Percentiles rank a stretch among this genome's conserved stretches.
Evolutionary conservation across 805 yeast genomes (phyloP).

Genomic region (Candida ovalis): DNA sequence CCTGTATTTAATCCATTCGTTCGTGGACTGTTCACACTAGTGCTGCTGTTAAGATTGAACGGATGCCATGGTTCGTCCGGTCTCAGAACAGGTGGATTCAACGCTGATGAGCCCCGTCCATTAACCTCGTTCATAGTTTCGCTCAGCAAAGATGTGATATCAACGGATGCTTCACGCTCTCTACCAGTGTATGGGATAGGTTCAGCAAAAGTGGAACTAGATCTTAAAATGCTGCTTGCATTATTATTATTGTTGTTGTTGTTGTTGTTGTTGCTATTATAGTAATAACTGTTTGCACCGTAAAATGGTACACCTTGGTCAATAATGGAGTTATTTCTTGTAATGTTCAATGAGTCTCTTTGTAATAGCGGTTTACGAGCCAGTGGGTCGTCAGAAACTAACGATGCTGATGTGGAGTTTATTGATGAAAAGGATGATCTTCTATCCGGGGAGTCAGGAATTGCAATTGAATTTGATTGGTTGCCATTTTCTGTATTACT

Average conservation of each 20-base stretch:
- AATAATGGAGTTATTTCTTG: slow-evolving; percentile 11
- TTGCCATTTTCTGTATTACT: too few relatives aligned
- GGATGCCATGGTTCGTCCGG: slow-evolving; percentile 26
- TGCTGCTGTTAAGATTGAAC: slow-evolving; percentile 6
- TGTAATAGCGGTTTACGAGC: slow-evolving; percentile 16
- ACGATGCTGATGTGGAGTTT: slow-evolving; percentile 14
- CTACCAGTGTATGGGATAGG: neutral
- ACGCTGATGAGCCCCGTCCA: neutral
- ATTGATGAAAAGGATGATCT: slow-evolving; percentile 18
- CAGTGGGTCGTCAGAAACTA: slow-evolving; percentile 17
- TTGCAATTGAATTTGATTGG: too few relatives aligned
- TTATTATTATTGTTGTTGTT: too few relatives aligned
- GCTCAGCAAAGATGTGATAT: slow-evolving; percentile 19
- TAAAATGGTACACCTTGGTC: neutral
- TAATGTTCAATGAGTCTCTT: slow-evolving; percentile 9
- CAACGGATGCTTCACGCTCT: slow-evolving; percentile 19
- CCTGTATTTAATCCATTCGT: neutral
- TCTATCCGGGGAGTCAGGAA: slow-evolving; percentile 4
- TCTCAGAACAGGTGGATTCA: neutral
- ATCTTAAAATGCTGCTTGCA: too few relatives aligned
- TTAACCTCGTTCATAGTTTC: neutral
- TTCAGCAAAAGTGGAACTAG: neutral
- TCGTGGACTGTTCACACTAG: neutral
- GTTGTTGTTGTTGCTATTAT: neutral
- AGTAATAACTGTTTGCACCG: neutral